These are phyloP conservation scores for Alternaria sp. DNA, from an alignment of 2,329 filamentous ascomycete genomes.

Conservation along the genomic window DNA sequence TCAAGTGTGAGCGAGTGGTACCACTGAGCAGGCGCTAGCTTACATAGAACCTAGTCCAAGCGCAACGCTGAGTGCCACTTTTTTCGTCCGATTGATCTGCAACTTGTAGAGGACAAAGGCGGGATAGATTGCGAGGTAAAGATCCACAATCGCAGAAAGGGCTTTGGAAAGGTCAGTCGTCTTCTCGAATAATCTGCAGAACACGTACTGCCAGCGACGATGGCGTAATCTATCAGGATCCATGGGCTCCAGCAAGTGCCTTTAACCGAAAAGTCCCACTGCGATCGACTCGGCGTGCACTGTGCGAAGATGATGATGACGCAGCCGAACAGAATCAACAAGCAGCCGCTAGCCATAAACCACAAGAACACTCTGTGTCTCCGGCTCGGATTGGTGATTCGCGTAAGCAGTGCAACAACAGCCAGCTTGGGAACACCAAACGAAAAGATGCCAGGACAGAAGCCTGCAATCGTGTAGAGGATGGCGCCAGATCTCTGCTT, in stretches of 20 bases:
- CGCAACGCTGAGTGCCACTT: background rate
- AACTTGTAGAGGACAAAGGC: conserved; percentile 1
- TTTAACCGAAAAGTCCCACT: background rate
- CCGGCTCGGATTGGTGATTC: conserved; percentile 4
- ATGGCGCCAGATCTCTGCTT: background rate
- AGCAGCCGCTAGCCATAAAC: background rate
- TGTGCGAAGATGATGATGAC: conserved; percentile 7
- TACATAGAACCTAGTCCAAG: conserved; percentile 6
- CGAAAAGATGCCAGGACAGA: conserved; percentile 1
- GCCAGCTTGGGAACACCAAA: conserved; percentile 5
- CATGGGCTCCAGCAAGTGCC: conserved; percentile 9
- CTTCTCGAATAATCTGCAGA: no score
- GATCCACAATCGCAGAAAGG: conserved; percentile 3
- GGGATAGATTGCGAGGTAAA: conserved; percentile 7
- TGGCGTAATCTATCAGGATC: conserved; percentile 3
- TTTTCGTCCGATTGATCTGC: conserved; percentile 3
- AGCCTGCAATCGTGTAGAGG: background rate
- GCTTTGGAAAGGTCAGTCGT: background rate
- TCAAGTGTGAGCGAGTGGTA: background rate
- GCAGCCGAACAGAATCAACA: conserved; percentile 2
- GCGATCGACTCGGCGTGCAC: conserved; percentile 3
- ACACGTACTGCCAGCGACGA: conserved; percentile 2
- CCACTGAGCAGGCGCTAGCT: background rate
- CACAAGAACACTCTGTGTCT: conserved; percentile 1
- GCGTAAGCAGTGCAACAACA: conserved; percentile 3